Evolutionary conservation across 106 monocot species (phyloP).

Genomic region (Alisma plantagoaquatica): DNA sequence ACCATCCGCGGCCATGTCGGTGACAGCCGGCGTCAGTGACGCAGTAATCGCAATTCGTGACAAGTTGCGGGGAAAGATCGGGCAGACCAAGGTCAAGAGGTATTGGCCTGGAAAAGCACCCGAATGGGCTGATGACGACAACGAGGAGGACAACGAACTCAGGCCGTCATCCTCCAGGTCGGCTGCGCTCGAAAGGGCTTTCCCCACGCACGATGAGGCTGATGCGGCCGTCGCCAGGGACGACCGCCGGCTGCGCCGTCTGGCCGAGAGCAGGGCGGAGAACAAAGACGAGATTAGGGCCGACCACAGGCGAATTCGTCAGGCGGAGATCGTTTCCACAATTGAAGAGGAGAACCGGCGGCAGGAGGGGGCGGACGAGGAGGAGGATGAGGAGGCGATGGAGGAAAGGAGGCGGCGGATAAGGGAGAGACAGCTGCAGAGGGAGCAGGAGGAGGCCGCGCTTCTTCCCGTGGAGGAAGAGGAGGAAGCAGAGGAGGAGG

Average conservation of each 20-base stretch:
- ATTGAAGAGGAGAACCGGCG: constrained; percentile 48
- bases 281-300: constrained; percentile 73
- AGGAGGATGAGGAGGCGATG: constrained; percentile 21
- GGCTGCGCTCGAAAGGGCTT: constrained; percentile 53
- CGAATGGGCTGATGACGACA: constrained; percentile 82
- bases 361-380: constrained; percentile 8
- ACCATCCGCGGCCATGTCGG: constrained; percentile 48
- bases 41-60: constrained; percentile 84
- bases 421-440: constrained; percentile 15
- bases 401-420: constrained; percentile 21
- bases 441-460: constrained; percentile 20
- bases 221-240: constrained; percentile 23
- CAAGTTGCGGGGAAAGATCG: constrained; percentile 89
- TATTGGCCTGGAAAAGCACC: constrained; percentile 99
- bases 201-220: constrained; percentile 35
- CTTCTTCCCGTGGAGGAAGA: constrained; percentile 20
- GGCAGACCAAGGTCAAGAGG: constrained; percentile 95
- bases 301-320: constrained; percentile 71
- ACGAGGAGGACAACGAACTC: constrained; percentile 46
- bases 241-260: constrained; percentile 63
- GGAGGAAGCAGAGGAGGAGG: constrained; percentile 60
- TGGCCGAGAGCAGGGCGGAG: constrained; percentile 55
- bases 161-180: constrained; percentile 13
- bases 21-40: constrained; percentile 93
- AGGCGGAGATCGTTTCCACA: constrained; percentile 83